phyloP scores from a whole-genome alignment of 2,329 filamentous ascomycete species.

The Fulvia fulva region DNA sequence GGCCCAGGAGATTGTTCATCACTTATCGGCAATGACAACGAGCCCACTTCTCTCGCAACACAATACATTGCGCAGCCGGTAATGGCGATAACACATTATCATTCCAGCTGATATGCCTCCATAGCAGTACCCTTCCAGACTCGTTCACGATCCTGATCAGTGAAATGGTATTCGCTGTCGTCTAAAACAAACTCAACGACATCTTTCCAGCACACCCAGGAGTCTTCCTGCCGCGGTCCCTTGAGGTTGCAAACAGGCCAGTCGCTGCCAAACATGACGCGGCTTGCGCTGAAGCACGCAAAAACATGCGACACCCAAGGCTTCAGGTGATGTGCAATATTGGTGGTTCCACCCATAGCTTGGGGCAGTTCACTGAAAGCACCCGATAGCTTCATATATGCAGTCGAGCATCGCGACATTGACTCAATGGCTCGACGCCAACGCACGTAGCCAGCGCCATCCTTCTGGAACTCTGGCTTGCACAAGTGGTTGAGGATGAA shows the following conservation, averaged over 20 bases:
- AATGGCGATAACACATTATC: background rate
- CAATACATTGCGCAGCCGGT: too few species aligned
- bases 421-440: conserved; percentile 68
- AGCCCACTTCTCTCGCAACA: too few species aligned
- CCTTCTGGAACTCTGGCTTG: conserved; percentile 64
- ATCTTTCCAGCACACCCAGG: conserved; percentile 72
- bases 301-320: conserved; percentile 72
- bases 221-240: conserved; percentile 51
- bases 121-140: conserved; percentile 71
- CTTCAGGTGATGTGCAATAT: conserved; percentile 60
- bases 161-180: conserved; percentile 42
- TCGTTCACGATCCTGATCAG: conserved; percentile 57
- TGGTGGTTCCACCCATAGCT: conserved; percentile 40
- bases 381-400: conserved; percentile 92
- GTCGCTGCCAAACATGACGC: conserved; percentile 87
- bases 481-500: conserved; percentile 82
- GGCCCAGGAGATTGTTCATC: too few species aligned
- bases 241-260: conserved; percentile 86
- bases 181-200: conserved; percentile 65
- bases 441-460: conserved; percentile 53
- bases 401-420: conserved; percentile 60
- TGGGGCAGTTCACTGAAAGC: conserved; percentile 72
- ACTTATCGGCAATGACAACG: too few species aligned
- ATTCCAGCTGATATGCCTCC: conserved; percentile 58
- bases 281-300: conserved; percentile 63